Base-by-base conservation (phyloP, 148 eudicot species). In the Rhododendron mucronatum region DNA sequence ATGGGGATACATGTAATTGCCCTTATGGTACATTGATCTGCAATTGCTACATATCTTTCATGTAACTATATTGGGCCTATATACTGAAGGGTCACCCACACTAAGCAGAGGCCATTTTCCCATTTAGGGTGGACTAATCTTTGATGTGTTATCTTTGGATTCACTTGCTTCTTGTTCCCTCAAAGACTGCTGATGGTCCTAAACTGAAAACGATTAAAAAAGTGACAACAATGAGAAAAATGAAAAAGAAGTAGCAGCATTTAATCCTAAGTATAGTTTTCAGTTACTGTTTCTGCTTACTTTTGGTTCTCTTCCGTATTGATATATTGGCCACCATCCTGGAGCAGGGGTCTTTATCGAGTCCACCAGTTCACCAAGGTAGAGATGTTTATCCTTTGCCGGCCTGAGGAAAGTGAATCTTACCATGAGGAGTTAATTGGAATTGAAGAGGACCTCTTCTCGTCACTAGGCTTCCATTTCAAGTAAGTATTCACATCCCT, bases 321-420 rank as follows among this genome's bases (percentile, higher is more conserved):
- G 87, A 93, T 55, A 78, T 33, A 80, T 84, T 86, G 65, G 74
- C 86, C 65, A 61, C 85, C 14, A 86, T 86, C 85, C 12, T 76
- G 85, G 89, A 83, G 82, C 96, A 94, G 98, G 90, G 99, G 98
- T 78, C 97, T 96, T 81, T 96, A 95, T 86, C 92, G 98, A 85
- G 97, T 96, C 63, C 98, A 95, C 91, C 99, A 96, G 86, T 96
- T 96, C 86, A 96, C 96, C 89, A 96, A 95, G 92, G 92, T 95
- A 86, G 99, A 96, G 91, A 96, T 96, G 99, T 96, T 96, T 85
- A 86, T 96, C 76, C 81, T 96, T 76, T 96, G 99, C 88, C 90
- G 88, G 87, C 97, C 98, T 2, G 98, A 93, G 91, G 98, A 96
- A 76, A 96, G 99, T 86, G 88, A 94, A 83, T 86, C 78, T 47